Evolutionary conservation across 2,329 filamentous ascomycete genomes (phyloP).

Genomic region (Cladosporium sp.): DNA sequence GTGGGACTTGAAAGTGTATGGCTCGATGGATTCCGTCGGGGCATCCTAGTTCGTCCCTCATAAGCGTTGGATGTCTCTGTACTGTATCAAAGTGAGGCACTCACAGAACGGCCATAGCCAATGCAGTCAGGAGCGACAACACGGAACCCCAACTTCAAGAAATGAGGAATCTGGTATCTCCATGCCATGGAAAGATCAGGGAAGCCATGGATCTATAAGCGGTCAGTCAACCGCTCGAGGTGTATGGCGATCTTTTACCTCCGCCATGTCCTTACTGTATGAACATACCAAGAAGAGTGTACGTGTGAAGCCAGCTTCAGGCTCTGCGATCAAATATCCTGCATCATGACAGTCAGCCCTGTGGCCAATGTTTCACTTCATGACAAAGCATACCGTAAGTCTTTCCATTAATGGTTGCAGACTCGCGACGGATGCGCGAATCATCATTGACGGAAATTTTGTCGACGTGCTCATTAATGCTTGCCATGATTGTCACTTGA

Average conservation of each 20-base stretch:
- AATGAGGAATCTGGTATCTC: constrained; percentile 79
- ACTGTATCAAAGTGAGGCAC: not conserved
- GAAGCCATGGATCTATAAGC: constrained; percentile 62
- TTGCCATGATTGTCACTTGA: not conserved
- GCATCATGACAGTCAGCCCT: not conserved
- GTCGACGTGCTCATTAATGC: constrained; percentile 2
- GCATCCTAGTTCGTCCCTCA: constrained; percentile 40
- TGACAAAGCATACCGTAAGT: not conserved
- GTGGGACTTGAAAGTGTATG: constrained; percentile 69
- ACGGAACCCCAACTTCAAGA: constrained; percentile 67
- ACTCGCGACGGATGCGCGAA: not conserved
- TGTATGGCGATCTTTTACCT: not conserved
- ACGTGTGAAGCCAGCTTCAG: not conserved
- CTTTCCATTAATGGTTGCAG: constrained; percentile 1
- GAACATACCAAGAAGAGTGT: not conserved
- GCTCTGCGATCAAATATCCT: constrained; percentile 1
- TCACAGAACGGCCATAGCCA: constrained; percentile 64
- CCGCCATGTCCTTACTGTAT: not conserved
- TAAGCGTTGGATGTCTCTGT: not conserved
- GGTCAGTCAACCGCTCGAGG: not conserved
- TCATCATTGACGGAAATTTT: not conserved
- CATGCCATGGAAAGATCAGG: constrained; percentile 73
- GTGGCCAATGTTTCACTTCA: no score
- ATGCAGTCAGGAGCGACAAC: constrained; percentile 83
- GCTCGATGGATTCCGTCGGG: constrained; percentile 35